Percentiles rank a stretch among this genome's conserved stretches.
Evolutionary conservation across 345 rosid genomes (phyloP).

Genomic region (Eucalyptus rudis): DNA sequence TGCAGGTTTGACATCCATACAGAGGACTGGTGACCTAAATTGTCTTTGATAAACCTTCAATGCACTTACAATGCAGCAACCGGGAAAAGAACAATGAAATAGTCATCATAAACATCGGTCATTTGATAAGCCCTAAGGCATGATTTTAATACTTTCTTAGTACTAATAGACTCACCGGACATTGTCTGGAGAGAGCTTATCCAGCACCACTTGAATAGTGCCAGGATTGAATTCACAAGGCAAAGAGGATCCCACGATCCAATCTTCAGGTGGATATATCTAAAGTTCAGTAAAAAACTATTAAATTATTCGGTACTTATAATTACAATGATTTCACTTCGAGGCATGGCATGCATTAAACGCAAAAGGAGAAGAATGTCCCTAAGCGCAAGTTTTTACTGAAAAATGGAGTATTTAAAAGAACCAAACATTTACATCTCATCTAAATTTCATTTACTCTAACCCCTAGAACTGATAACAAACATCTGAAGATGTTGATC

Average conservation of each 20-base stretch:
- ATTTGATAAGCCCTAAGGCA: neutral
- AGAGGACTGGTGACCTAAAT: neutral
- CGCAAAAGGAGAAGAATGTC: neutral
- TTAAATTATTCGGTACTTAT: neutral
- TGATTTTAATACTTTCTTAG: neutral
- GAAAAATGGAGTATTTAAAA: neutral
- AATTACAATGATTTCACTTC: neutral
- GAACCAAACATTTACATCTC: neutral
- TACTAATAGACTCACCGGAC: constrained; percentile 39
- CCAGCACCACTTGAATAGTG: constrained; percentile 38
- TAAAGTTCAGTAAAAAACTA: constrained; percentile 1
- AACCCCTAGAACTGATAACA: neutral
- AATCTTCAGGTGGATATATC: constrained; percentile 68
- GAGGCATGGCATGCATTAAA: neutral
- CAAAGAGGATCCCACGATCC: constrained; percentile 70
- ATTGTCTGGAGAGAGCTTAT: constrained; percentile 55
- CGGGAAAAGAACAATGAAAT: neutral
- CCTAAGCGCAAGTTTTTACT: neutral
- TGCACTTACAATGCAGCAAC: neutral
- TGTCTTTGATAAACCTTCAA: neutral
- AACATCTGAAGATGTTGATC: neutral
- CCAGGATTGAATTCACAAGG: constrained; percentile 58
- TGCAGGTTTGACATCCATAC: neutral
- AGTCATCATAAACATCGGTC: neutral
- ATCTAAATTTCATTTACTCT: neutral